Evolutionary conservation across 2,329 filamentous ascomycete species (phyloP), one percentile per base, ranked within the genome.

Genomic region (Pyricularia grisea): DNA sequence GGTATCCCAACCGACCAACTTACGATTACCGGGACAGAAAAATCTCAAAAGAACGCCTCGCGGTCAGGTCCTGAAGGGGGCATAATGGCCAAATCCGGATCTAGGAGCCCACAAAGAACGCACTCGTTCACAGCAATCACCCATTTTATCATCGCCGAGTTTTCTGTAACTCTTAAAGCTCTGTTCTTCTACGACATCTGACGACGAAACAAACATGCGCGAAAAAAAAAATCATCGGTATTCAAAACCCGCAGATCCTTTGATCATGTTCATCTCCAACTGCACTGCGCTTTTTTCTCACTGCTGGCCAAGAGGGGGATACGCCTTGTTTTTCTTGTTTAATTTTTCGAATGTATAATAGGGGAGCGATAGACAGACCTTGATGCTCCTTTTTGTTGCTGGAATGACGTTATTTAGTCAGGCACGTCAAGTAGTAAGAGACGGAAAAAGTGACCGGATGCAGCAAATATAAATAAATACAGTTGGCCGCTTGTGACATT

Each of bases 251-350:
- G 42, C 42, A 55, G 42, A 55, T n/a, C 42, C 20, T 55, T 55
- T 55, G 42, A 55, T 55, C n/a, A 55, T 55, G 42, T 55, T 55
- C 42, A 55, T 55, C 42, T 55, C 42, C 42, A n/a, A n/a, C 42
- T 55, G 42, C 42, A 66, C 33, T 66, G 14, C 30, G 33, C 25
- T 23, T 58, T 50, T 28, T 42, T 55, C 28, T 25, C 65, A 66
- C 23, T 66, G 42, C 42, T 42, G 33, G 65, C 65, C 30, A 66
- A 66, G 31, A 27, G 31, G 30, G 31, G 27, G 30, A 23, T 23
- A 36, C 42, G 25, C 69, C 55, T 70, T 78, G 76, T 77, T 76
- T 76, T 74, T 75, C 42, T n/a, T 55, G 42, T 55, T 55, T 55
- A 55, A 55, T 55, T 75, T 77, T 28, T 58, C 42, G 66, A 58